Evolutionary conservation across 1,139 yeast genomes (phyloP), one percentile per base, ranked within the genome.

Genomic region (Schwanniomyces etchellsii): DNA sequence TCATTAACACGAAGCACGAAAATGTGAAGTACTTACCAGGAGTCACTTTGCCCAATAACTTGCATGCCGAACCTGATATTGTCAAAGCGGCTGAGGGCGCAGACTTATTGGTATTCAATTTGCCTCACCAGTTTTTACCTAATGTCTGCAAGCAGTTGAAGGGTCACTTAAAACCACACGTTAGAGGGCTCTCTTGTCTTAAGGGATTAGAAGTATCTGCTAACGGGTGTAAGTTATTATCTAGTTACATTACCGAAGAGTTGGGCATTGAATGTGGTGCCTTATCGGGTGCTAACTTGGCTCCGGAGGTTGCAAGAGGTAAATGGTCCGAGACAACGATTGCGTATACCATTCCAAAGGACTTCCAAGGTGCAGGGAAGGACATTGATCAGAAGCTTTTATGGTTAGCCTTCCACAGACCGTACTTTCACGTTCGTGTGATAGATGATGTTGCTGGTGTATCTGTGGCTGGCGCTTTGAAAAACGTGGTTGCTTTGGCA

Each of bases 261-360:
- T 59, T 67, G 41, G 72, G 71, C 15, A 54, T 67, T 28, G 43
- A 48, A 14, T 67, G 74, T 44, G 74, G 74, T 31, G 71, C 68
- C 3, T 60, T 67, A 30, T 61, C 70, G 1, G 74, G 74, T 5
- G 74, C 74, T 18, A 67, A 67, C 45, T 57, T 67, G 44, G 74
- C 74, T 20, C 64, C 65, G 2, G 74, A 67, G 45, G 68, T 67
- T 27, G 73, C 74, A 24, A 53, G 67, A 37, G 57, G 62, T 36
- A 60, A 60, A 39, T 67, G 73, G 73, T 64, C 72, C 29, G 74
- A 67, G 47, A 65, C 74, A 26, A 62, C 72, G n/a, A 61, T 67
- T 22, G 74, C 70, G 21, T 67, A 67, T 47, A 52, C 44, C 20
- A 30, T 55, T 20, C 74, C 74, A 3, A 30, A 37, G n/a, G 69